Evolutionary conservation across 1,139 yeast genomes (phyloP).

Genomic region (Kodamaea ohmeri): DNA sequence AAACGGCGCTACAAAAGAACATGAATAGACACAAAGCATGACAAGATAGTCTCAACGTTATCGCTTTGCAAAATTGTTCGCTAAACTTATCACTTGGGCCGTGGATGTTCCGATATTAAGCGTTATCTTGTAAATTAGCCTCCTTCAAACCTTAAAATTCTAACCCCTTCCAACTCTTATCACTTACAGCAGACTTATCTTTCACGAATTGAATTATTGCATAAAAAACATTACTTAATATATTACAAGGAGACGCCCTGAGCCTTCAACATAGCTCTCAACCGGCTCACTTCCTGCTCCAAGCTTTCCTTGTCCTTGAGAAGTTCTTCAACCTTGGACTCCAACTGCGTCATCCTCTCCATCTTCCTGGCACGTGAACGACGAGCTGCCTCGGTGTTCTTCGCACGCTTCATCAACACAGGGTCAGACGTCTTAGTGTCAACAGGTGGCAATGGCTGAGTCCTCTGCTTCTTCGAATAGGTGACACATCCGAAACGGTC

Average conservation of each 20-base stretch:
- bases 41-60: too few species aligned
- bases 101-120: too few species aligned
- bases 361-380: constrained; percentile 91
- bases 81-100: too few species aligned
- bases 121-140: too few species aligned
- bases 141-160: too few species aligned
- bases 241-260: constrained; percentile 5
- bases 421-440: constrained; percentile 60
- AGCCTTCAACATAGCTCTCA: constrained; percentile 45
- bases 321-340: constrained; percentile 68
- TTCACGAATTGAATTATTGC: background rate
- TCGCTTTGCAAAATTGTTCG: too few species aligned
- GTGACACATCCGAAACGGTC: constrained; percentile 65
- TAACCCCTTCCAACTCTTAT: too few species aligned
- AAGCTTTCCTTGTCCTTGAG: constrained; percentile 52
- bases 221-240: constrained; percentile 1
- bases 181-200: too few species aligned
- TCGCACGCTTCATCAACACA: constrained; percentile 78
- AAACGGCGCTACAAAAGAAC: too few species aligned
- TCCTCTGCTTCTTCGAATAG: constrained; percentile 61
- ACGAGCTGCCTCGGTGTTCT: constrained; percentile 96
- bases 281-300: constrained; percentile 57
- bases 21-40: too few species aligned
- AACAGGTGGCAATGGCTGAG: constrained; percentile 65
- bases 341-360: constrained; percentile 83